Evolutionary conservation across 306 rosid species (phyloP).

Genomic region (Quercus engelmannii): DNA sequence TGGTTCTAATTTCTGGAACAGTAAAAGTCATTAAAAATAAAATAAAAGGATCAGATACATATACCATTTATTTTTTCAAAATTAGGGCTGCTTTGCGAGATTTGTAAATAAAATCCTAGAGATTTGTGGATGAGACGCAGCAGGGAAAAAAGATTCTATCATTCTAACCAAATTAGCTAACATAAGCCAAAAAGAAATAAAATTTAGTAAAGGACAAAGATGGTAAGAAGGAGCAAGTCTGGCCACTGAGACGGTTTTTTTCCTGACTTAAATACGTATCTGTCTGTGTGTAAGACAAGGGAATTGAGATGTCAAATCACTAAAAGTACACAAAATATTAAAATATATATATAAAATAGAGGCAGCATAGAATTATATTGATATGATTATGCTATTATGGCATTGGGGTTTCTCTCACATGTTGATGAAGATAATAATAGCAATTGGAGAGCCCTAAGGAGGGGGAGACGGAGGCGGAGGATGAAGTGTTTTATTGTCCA

Average conservation of each 20-base stretch:
- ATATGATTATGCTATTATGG: conserved; percentile 46
- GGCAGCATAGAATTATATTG: background rate
- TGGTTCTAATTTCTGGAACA: conserved; percentile 40
- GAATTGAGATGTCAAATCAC: conserved; percentile 95
- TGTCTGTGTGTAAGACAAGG: conserved; percentile 65
- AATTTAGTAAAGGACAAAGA: conserved; percentile 84
- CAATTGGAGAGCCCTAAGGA: conserved; percentile 45
- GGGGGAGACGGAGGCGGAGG: conserved; percentile 33
- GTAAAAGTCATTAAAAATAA: background rate
- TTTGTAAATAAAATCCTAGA: conserved; percentile 27
- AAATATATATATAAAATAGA: background rate
- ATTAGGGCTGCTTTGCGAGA: conserved; percentile 16
- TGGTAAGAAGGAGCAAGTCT: conserved; percentile 56
- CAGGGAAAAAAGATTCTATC: conserved; percentile 17
- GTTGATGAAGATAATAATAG: conserved; percentile 15
- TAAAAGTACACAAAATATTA: conserved; percentile 22
- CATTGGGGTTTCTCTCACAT: conserved; percentile 36
- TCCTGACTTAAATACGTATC: conserved; percentile 75
- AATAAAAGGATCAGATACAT: background rate
- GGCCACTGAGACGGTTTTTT: conserved; percentile 59
- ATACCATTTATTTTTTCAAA: conserved; percentile 43
- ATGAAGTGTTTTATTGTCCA: conserved; percentile 28
- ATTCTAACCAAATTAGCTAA: conserved; percentile 59
- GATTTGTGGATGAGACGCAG: conserved; percentile 22
- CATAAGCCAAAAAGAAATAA: conserved; percentile 44